A percentile compares a stretch with the other conserved stretches of the same genome.
These are phyloP conservation scores for Russula vinacea DNA, from an alignment of 768 basidiomycete species.

Conservation along the genomic window DNA sequence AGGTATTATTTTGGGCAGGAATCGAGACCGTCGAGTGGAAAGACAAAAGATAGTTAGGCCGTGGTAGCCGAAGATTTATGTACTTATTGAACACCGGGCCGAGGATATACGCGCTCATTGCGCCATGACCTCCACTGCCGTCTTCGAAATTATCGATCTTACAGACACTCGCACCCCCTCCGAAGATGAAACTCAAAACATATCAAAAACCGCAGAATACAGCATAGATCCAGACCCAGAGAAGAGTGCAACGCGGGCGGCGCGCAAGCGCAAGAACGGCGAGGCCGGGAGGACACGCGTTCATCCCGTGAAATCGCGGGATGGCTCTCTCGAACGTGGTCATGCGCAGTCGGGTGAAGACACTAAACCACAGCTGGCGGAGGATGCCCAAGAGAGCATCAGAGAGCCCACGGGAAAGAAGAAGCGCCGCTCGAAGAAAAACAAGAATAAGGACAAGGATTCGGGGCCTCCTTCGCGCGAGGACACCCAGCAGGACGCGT, in stretches of 20 bases:
- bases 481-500: conserved; percentile 4
- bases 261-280: conserved; percentile 20
- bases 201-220: not conserved
- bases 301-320: not conserved
- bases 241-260: not conserved
- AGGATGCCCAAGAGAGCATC: not conserved
- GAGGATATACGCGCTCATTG: not conserved
- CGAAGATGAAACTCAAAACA: conserved; percentile 5
- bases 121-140: conserved; percentile 20
- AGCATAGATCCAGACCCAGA: not conserved
- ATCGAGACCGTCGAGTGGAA: conserved; percentile 7
- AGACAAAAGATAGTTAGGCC: not conserved
- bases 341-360: not conserved
- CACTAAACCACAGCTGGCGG: not conserved
- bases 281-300: conserved; percentile 2
- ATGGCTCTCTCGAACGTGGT: conserved; percentile 1
- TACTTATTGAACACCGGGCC: not conserved
- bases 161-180: conserved; percentile 9
- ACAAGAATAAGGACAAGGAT: conserved; percentile 8
- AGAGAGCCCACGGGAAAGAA: conserved; percentile 11
- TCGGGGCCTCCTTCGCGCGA: not conserved
- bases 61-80: too few relatives aligned
- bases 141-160: conserved; percentile 28
- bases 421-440: conserved; percentile 22
- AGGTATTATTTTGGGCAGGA: conserved; percentile 36